A percentile compares a stretch with the other conserved stretches of the same genome.
Conservation (phyloP, 2,329 filamentous ascomycete genomes). For the Hirsutella thompsonii region DNA sequence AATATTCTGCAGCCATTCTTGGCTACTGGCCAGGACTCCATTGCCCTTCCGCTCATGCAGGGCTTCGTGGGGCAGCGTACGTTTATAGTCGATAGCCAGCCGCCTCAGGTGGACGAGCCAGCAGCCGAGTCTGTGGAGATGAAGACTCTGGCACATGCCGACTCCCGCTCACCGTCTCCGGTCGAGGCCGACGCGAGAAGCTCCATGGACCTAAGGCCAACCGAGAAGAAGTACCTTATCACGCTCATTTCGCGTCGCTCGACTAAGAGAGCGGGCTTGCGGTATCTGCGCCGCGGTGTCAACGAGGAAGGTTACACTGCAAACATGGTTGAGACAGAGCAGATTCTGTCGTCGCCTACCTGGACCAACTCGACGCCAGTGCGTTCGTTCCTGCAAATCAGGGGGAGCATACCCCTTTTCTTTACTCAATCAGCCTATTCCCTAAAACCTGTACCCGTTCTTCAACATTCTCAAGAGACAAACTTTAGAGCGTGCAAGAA, state of each 20-base stretch:
- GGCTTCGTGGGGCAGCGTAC: conserved; percentile 82
- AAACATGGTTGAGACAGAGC: conserved; percentile 90
- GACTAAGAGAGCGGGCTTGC: conserved; percentile 70
- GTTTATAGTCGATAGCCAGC: conserved; percentile 59
- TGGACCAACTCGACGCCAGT: conserved; percentile 51
- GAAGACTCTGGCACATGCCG: conserved; percentile 20
- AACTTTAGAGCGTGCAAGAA: conserved; percentile 68
- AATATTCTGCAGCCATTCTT: conserved; percentile 64
- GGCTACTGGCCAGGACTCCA: conserved; percentile 53
- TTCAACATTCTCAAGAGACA: conserved; percentile 67
- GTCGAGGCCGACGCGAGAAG: conserved; percentile 11
- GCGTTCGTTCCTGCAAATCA: conserved; percentile 76
- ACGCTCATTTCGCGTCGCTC: conserved; percentile 87
- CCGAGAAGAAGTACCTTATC: conserved; percentile 55
- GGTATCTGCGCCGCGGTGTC: conserved; percentile 81
- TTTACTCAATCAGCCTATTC: conserved; percentile 93
- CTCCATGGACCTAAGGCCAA: conserved; percentile 28
- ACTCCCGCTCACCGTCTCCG: conserved; percentile 12
- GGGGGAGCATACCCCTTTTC: conserved; percentile 87
- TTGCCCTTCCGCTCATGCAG: conserved; percentile 77
- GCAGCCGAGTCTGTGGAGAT: conserved; percentile 34
- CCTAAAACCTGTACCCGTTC: conserved; percentile 71
- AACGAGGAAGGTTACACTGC: conserved; percentile 83
- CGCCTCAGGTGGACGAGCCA: conserved; percentile 37
- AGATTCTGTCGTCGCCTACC: conserved; percentile 63